phyloP scores from a whole-genome alignment of 2,329 filamentous ascomycete species.

The Pseudogymnoascus pannorum region DNA sequence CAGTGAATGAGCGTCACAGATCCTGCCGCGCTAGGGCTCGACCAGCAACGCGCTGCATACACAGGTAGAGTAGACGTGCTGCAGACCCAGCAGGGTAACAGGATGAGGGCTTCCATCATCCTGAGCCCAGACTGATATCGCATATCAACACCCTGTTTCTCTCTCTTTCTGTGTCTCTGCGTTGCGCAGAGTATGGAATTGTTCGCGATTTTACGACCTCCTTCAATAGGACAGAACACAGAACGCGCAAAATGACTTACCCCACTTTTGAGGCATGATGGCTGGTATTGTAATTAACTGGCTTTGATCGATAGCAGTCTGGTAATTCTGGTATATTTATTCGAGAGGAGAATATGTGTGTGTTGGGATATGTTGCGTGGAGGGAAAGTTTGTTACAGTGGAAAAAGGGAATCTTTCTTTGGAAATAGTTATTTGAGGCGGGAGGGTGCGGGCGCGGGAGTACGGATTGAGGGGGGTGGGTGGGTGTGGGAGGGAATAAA shows the following conservation, averaged over 20 bases:
- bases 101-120: neutral
- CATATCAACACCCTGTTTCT: neutral
- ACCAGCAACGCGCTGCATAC: neutral
- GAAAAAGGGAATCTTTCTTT: slow-evolving; percentile 1
- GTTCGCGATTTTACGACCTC: neutral
- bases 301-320: neutral
- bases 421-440: slow-evolving; percentile 1
- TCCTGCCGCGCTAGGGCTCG: neutral
- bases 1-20: slow-evolving; percentile 17
- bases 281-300: slow-evolving; percentile 7
- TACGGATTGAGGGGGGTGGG: neutral
- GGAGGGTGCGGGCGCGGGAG: neutral
- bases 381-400: neutral
- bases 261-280: slow-evolving; percentile 30
- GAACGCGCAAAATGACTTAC: slow-evolving; percentile 25
- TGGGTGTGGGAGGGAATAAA: too few species aligned
- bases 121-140: neutral
- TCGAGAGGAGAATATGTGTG: neutral
- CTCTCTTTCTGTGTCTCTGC: neutral
- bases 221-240: neutral
- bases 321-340: neutral
- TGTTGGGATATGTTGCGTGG: neutral
- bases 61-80: neutral
- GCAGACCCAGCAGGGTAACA: slow-evolving; percentile 1
- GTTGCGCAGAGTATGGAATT: neutral